Conservation (phyloP, 331 rosid genomes). For the Pyracantha coccinea region DNA sequence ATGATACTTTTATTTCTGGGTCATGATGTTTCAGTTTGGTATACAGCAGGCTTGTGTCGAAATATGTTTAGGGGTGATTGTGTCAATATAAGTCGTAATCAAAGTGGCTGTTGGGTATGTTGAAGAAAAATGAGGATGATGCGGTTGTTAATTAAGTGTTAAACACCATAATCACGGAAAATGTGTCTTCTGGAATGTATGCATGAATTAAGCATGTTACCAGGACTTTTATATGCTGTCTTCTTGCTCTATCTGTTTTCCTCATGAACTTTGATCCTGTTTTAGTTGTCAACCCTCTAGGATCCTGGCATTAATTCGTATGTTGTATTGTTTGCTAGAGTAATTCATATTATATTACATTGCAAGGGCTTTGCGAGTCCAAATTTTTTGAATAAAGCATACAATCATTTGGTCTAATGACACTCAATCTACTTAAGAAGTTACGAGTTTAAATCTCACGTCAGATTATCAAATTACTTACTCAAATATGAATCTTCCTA, state of each 20-base stretch:
- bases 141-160: background rate
- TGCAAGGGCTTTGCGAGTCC: background rate
- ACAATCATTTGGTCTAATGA: no score
- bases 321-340: background rate
- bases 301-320: background rate
- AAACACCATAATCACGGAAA: background rate
- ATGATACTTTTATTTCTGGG: background rate
- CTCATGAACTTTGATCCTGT: background rate
- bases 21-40: background rate
- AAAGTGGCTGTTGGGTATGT: background rate
- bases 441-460: background rate
- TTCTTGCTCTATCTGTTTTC: background rate
- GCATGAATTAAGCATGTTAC: background rate
- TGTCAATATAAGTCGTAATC: slow-evolving; percentile 1
- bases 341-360: background rate
- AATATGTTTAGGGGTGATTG: background rate
- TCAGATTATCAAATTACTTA: background rate
- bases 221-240: background rate
- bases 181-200: background rate
- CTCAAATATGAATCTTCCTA: no score
- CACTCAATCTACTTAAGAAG: background rate
- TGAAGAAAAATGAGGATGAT: background rate
- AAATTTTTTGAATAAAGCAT: background rate
- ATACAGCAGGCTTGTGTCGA: background rate
- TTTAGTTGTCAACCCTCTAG: background rate